A percentile compares a stretch with the other conserved stretches of the same genome.
Evolutionary conservation across 495 filamentous ascomycete species (phyloP).

Genomic region (Neurospora sp.): DNA sequence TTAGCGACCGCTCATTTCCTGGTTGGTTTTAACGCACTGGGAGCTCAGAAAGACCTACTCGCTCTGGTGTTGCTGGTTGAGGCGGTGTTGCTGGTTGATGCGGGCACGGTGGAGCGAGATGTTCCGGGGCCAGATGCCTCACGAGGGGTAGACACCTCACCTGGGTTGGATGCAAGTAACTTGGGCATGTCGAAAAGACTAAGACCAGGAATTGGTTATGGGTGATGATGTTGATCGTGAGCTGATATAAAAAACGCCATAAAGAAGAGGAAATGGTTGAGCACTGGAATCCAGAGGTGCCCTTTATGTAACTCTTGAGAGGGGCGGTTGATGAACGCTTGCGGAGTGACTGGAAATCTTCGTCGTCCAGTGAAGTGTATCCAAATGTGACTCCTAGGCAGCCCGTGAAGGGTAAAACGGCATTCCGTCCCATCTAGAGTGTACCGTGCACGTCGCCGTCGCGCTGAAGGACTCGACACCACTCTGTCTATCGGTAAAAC

Average conservation of each 20-base stretch:
- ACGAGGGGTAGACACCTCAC: not conserved
- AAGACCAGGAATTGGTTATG: not conserved
- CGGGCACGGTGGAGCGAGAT: not conserved
- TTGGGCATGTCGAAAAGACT: not conserved
- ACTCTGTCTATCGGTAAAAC: not conserved
- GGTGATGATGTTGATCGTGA: not conserved
- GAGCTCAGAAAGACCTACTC: not conserved
- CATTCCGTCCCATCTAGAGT: not conserved
- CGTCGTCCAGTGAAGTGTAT: not conserved
- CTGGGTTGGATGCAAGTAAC: not conserved
- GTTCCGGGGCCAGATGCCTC: not conserved
- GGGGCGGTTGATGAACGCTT: not conserved
- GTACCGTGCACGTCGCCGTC: not conserved
- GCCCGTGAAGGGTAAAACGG: not conserved
- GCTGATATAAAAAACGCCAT: not conserved
- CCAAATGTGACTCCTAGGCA: not conserved
- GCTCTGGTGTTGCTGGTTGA: not conserved
- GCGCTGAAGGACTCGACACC: not conserved
- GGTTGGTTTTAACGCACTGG: not conserved
- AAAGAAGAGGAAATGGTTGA: not conserved
- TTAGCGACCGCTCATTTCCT: not conserved
- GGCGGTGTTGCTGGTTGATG: not conserved
- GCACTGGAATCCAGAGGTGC: not conserved
- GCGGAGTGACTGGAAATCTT: not conserved
- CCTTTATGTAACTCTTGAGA: not conserved